Evolutionary conservation across 768 basidiomycete species (phyloP), one percentile per base, ranked within the genome.

Genomic region (Ramaria sp.): DNA sequence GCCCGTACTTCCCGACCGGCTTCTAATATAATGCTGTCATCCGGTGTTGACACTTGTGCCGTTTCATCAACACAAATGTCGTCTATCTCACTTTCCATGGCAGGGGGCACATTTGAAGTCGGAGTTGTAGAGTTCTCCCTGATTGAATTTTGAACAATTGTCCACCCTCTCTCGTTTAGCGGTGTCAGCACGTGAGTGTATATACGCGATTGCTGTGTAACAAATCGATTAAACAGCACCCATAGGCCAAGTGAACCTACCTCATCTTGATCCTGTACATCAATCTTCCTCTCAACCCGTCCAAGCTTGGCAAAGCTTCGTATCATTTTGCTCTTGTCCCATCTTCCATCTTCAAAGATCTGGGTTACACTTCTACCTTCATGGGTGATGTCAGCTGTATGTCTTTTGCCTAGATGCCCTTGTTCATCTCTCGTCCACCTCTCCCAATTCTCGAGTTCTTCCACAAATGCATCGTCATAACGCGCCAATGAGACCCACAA

Each of bases 311-410:
- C 85, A 69, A 91, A 91, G 57, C 77, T 78, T 51, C 75, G 71
- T 50, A 91, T 81, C 90, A 91, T 91, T 75, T 91, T 91, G 57
- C 68, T 69, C 47, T 70, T 74, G 67, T 92, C 90, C 84, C 86
- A 90, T 61, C 64, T 73, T 11, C 77, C 83, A 43, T 70, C 73
- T 59, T 61, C 64, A 61, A 84, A 88, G 22, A 77, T 60, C 54
- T 71, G 69, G 31, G 63, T 63, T 54, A 83, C 56, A 27, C 66
- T 65, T 51, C 73, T 69, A 7, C 68, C 72, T 13, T 67, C 72
- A 39, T 71, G 64, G 55, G 64, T 59, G 48, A 73, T 75, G 1
- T 70, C 71, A 0, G 69, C 68, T 27, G 61, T 61, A 54, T 63
- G 68, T 52, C 68, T 58, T 60, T 68, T 63, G 53, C 75, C 72